A percentile compares a stretch with the other conserved stretches of the same genome.
phyloP scores from a whole-genome alignment of 73 alveolate species.

The Paramecium octaurelia region DNA sequence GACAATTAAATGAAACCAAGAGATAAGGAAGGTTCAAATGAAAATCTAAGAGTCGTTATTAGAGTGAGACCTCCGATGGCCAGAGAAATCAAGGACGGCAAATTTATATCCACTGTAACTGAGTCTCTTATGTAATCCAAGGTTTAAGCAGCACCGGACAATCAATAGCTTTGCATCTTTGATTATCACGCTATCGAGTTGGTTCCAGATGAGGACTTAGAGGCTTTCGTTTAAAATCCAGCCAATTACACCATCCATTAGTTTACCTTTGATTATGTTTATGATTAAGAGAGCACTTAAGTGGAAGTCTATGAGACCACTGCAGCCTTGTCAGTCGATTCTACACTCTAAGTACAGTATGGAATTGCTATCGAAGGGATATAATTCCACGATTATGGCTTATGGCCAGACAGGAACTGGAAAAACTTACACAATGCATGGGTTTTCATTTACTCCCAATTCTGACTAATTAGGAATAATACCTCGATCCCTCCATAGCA shows the following conservation, averaged over 20 bases:
- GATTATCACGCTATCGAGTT: slow-evolving; percentile 77
- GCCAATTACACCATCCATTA: slow-evolving; percentile 65
- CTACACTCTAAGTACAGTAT: slow-evolving; percentile 65
- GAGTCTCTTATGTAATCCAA: not conserved
- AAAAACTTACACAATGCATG: slow-evolving; percentile 92
- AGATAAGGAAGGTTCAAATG: slow-evolving; percentile 43
- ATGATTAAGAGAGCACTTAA: slow-evolving; percentile 74
- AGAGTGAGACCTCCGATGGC: slow-evolving; percentile 85
- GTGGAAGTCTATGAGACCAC: slow-evolving; percentile 74
- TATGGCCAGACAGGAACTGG: slow-evolving; percentile 94
- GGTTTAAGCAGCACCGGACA: slow-evolving; percentile 71
- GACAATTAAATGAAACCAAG: not conserved
- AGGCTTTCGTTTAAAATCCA: slow-evolving; percentile 61
- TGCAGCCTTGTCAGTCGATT: slow-evolving; percentile 74
- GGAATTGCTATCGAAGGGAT: slow-evolving; percentile 61
- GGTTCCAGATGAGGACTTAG: slow-evolving; percentile 72
- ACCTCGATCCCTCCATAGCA: slow-evolving; percentile 77
- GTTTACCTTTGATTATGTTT: slow-evolving; percentile 82
- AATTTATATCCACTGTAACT: slow-evolving; percentile 78
- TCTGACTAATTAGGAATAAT: slow-evolving; percentile 70
- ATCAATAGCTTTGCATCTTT: slow-evolving; percentile 66
- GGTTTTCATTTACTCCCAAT: slow-evolving; percentile 68
- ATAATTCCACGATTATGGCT: slow-evolving; percentile 77
- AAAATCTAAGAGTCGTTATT: slow-evolving; percentile 77
- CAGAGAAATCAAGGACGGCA: slow-evolving; percentile 73